phyloP scores from a whole-genome alignment of 306 rosid genomes.

The Sindora glabra region DNA sequence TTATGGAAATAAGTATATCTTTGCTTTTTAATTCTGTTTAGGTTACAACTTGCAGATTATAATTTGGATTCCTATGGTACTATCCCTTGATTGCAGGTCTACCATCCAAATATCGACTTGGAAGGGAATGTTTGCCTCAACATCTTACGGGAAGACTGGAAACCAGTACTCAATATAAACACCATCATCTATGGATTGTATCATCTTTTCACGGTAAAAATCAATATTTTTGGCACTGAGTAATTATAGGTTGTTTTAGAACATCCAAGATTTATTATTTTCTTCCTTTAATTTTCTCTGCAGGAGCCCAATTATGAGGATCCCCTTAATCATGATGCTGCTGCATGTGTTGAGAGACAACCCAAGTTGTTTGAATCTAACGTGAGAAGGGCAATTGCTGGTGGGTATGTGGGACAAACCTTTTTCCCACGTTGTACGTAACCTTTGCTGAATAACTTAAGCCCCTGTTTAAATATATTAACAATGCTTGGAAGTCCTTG shows the following conservation, averaged over 20 bases:
- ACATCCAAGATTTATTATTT: background rate
- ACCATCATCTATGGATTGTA: constrained; percentile 76
- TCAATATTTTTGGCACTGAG: background rate
- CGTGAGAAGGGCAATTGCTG: constrained; percentile 87
- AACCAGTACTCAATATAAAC: constrained; percentile 88
- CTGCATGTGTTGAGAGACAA: constrained; percentile 80
- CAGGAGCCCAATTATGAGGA: constrained; percentile 94
- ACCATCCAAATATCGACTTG: constrained; percentile 96
- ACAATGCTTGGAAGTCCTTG: constrained; percentile 31
- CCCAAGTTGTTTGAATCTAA: constrained; percentile 70
- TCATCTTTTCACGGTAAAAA: constrained; percentile 78
- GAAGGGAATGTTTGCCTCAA: constrained; percentile 96
- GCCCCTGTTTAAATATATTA: constrained; percentile 22
- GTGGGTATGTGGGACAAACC: constrained; percentile 83
- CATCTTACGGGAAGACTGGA: constrained; percentile 95
- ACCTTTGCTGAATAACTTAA: constrained; percentile 14
- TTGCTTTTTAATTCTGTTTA: no score
- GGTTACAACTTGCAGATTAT: background rate
- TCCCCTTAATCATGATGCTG: constrained; percentile 91
- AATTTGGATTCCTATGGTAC: background rate
- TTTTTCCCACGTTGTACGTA: constrained; percentile 69
- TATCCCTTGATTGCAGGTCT: constrained; percentile 66
- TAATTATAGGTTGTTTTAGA: background rate
- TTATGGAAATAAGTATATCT: background rate
- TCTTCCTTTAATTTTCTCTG: background rate